Conservation (phyloP, 164 flowering plant genomes). For the Tinospora cordifolia region DNA sequence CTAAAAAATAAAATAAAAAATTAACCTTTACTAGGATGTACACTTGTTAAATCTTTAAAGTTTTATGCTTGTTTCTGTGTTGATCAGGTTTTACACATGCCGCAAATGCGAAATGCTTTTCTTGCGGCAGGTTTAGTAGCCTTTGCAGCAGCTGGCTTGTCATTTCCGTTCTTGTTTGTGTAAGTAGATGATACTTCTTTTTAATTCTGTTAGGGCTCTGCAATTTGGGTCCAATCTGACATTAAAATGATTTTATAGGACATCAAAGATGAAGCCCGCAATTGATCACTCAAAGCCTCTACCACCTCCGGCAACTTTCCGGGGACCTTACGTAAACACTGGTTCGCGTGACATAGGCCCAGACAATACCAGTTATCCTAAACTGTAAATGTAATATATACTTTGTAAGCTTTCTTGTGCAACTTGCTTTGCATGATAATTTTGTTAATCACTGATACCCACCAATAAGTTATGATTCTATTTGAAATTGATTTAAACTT, state of each 20-base stretch:
- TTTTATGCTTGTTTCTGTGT: constrained; percentile 5
- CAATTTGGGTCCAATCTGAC: neutral
- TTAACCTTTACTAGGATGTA: neutral
- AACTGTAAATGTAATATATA: constrained; percentile 45
- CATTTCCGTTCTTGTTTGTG: constrained; percentile 90
- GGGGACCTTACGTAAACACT: constrained; percentile 91
- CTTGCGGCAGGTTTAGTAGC: constrained; percentile 71
- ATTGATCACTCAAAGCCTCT: constrained; percentile 86
- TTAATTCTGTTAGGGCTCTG: neutral
- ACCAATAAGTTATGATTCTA: neutral
- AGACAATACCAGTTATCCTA: constrained; percentile 48
- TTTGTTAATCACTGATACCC: constrained; percentile 15
- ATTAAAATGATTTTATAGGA: constrained; percentile 31
- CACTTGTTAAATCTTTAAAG: neutral
- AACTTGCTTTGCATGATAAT: constrained; percentile 15
- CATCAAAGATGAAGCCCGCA: constrained; percentile 50
- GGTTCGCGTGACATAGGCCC: constrained; percentile 96
- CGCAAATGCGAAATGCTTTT: constrained; percentile 46
- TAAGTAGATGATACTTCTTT: constrained; percentile 28
- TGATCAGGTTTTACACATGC: constrained; percentile 28
- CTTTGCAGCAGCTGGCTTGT: constrained; percentile 77
- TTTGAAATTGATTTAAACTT: constrained; percentile 3
- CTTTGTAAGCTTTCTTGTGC: neutral
- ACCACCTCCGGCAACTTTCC: constrained; percentile 89
- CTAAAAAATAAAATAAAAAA: too few relatives aligned